Evolutionary conservation across 73 alveolate species (phyloP), one percentile per base, ranked within the genome.

Genomic region (Paramecium biaurelia): DNA sequence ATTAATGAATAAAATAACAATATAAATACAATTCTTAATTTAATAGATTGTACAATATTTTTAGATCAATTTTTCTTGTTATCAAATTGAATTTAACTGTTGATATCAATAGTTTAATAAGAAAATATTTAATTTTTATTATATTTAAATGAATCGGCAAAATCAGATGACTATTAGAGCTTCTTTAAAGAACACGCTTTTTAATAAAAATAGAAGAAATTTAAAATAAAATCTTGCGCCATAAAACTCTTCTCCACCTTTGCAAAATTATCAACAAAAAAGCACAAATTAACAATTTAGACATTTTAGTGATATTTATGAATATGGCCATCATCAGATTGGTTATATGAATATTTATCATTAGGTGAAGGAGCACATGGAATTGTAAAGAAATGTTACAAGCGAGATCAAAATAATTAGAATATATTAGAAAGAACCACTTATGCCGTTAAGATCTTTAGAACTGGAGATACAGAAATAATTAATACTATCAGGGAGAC

Each of bases 361-460:
- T 63, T 42, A 79, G 90, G 90, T 23, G 76, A 79, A 41, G 90
- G 90, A 41, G 90, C 76, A n/a, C 70, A 79, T 43, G 90, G 76
- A 5, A 26, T 79, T 24, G 90, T 79, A 12, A 38, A 45, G 56
- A 45, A 18, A 43, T 79, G 90, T 45, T 45, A 43, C 72, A 79
- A 45, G 18, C 35, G 30, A 24, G 42, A 47, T 43, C 6, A 23
- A 42, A 10, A 72, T 6, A 28, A 28, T 72, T 0, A 14, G n/a
- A 10, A 35, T 32, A 72, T 72, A 35, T 42, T 23, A 5, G 30
- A 21, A 3, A 72, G 58, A 43, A 23, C 45, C n/a, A 38, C 42
- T 6, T 79, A 79, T 79, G 90, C 90, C 18, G 90, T 79, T 34
- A 79, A 79, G 28, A 79, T 79, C 30, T 79, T 79, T 42, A 21